These are phyloP conservation scores for Leccinum pallidistipes DNA, from an alignment of 1,284 basidiomycete species.

Conservation along the genomic window DNA sequence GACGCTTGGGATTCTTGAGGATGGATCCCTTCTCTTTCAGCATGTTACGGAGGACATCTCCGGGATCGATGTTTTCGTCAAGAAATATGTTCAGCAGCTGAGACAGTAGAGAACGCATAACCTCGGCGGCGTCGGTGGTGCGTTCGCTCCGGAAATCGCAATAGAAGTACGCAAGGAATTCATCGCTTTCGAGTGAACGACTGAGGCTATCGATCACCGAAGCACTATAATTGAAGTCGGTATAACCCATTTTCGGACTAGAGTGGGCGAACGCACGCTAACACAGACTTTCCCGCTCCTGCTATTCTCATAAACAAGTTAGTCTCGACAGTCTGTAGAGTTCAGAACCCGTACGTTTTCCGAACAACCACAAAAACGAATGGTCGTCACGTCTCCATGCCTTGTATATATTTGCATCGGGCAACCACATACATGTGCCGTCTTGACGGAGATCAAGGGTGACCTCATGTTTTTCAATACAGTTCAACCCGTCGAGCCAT, in stretches of 20 bases:
- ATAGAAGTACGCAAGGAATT: not conserved
- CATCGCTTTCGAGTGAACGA: not conserved
- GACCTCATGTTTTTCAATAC: not conserved
- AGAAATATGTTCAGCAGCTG: not conserved
- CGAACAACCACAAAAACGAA: not conserved
- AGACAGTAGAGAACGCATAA: not conserved
- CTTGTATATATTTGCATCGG: not conserved
- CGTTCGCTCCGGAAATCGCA: constrained; percentile 1
- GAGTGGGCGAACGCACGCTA: not conserved
- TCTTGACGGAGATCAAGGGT: not conserved
- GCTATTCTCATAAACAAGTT: not conserved
- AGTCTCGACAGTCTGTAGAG: not conserved
- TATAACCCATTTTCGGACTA: not conserved
- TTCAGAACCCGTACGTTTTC: not conserved
- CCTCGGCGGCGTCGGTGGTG: not conserved
- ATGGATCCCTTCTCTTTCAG: not conserved
- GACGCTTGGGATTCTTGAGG: not conserved
- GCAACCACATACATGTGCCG: not conserved
- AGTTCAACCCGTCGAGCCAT: constrained; percentile 7
- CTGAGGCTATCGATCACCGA: not conserved
- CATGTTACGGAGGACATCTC: not conserved
- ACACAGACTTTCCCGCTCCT: not conserved
- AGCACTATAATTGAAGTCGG: not conserved
- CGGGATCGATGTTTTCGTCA: not conserved
- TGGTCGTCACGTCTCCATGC: not conserved